phyloP scores from a whole-genome alignment of 805 yeast genomes.

The Kodamaea leandrae region DNA sequence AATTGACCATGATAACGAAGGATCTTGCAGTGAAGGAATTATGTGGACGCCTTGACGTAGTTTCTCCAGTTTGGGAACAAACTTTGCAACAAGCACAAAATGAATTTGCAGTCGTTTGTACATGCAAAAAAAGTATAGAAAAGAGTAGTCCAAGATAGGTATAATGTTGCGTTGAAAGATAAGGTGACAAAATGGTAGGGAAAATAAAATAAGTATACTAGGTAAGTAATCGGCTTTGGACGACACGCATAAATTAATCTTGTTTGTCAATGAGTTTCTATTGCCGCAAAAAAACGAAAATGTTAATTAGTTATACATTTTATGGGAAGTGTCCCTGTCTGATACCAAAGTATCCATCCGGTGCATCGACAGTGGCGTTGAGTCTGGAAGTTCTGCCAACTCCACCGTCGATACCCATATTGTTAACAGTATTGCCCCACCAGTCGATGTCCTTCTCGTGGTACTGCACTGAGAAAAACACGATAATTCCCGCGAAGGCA shows the following conservation, averaged over 20 bases:
- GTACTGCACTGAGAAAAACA: conserved; percentile 15
- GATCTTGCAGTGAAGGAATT: too few relatives aligned
- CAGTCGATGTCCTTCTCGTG: conserved; percentile 14
- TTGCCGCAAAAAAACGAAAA: not conserved
- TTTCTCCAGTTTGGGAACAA: too few relatives aligned
- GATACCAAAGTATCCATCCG: conserved; percentile 24
- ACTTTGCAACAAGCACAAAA: too few relatives aligned
- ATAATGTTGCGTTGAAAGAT: too few relatives aligned
- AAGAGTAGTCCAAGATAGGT: too few relatives aligned
- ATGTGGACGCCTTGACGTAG: too few relatives aligned
- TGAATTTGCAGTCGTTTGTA: too few relatives aligned
- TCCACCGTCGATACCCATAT: conserved; percentile 19
- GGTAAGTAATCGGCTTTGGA: too few relatives aligned
- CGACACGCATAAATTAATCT: not conserved
- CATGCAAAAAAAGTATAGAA: too few relatives aligned
- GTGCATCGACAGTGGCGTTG: conserved; percentile 17
- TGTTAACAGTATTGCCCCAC: conserved; percentile 23
- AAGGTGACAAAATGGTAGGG: too few relatives aligned
- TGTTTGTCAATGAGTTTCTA: conserved; percentile 1
- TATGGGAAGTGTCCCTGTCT: conserved; percentile 19
- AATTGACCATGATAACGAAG: too few relatives aligned
- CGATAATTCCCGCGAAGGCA: conserved; percentile 16
- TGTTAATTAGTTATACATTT: too few relatives aligned
- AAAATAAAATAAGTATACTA: conserved; percentile 3
- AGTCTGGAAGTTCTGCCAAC: conserved; percentile 24